Base-by-base conservation (phyloP, 1,284 basidiomycete species). In the Microstroma glucosiphilum region DNA sequence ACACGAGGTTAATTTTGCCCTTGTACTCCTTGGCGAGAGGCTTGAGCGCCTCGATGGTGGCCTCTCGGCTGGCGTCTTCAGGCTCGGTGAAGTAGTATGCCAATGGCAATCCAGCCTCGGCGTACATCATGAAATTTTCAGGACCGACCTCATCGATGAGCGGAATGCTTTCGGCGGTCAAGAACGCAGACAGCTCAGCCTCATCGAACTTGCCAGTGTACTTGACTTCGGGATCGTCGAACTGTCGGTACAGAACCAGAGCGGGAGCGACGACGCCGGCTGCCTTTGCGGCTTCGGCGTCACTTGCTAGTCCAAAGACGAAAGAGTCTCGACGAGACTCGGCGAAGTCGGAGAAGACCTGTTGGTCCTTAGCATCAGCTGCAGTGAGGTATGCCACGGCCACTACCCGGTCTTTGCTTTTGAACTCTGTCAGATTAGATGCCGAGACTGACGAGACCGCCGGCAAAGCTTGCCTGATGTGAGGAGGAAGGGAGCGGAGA, bases 41-140 rank as follows among this genome's bases (percentile, higher is more conserved):
- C 73, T 84, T 86, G 72, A 97, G 80, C 60, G 84, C 82, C 53
- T 88, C 86, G 68, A 94, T 83, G 61, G 88, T 81, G 54, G 83
- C 82, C 25, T 89, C 84, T 73, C 86, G 88, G 65, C 84, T 83
- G 74, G 87, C 85, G 68, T 86, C 84, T 57, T 85, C 82, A 53
- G 92, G 89, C 81, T 96, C 91, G 71, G 92, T 78, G 83, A 99
- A 98, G 78, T 96, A 85, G 83, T 98, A 98, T 37, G 90, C 93
- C 67, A 99, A 86, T 41, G 96, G 92, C 71, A 92, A 88, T 61
- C 84, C 83, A 71, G 90, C 89, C 70, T 84, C 80, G 43, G 90
- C 89, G 82, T 99, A 99, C 63, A 83, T 72, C 67, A 85, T 86
- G 81, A 96, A 98, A 85, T 96, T 99, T 65, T 98, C 93, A 40